Percentiles rank a stretch among this genome's conserved stretches.
Evolutionary conservation across 2,329 filamentous ascomycete species (phyloP).

Genomic region (Microdochium trichocladiopsis): DNA sequence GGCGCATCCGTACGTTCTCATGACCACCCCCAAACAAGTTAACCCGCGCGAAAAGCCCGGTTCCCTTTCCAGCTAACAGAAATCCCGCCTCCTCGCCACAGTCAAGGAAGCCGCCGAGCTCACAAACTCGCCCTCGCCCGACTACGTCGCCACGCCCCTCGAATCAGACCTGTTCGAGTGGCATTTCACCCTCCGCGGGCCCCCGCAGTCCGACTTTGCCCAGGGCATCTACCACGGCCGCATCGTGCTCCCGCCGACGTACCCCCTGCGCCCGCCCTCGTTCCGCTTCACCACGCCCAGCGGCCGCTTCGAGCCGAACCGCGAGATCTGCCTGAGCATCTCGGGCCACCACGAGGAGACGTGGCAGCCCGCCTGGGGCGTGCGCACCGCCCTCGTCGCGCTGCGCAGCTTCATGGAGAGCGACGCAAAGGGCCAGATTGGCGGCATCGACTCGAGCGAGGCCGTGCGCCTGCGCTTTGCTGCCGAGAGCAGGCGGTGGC

Average conservation of each 20-base stretch:
- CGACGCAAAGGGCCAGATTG: constrained; percentile 79
- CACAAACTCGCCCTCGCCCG: constrained; percentile 68
- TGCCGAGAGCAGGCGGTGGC: constrained; percentile 55
- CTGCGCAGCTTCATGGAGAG: constrained; percentile 92
- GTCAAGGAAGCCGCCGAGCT: constrained; percentile 91
- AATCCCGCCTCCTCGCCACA: constrained; percentile 25
- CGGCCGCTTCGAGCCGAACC: constrained; percentile 90
- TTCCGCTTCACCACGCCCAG: constrained; percentile 93
- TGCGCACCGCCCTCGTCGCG: constrained; percentile 76
- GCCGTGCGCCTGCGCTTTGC: constrained; percentile 64
- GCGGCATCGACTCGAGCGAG: constrained; percentile 73
- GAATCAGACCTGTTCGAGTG: constrained; percentile 94
- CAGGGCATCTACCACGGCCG: constrained; percentile 90
- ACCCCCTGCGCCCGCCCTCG: constrained; percentile 86
- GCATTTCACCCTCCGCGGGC: constrained; percentile 96
- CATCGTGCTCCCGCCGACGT: constrained; percentile 82
- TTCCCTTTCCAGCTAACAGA: neutral
- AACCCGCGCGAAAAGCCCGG: neutral
- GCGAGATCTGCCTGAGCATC: constrained; percentile 93
- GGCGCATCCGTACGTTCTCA: constrained; percentile 64
- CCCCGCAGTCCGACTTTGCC: constrained; percentile 72
- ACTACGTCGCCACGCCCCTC: constrained; percentile 79
- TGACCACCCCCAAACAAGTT: constrained; percentile 4
- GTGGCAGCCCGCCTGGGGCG: constrained; percentile 97
- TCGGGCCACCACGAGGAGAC: constrained; percentile 95